These are phyloP conservation scores for Stachybotrys chartarum DNA, from an alignment of 2,329 filamentous ascomycete genomes.

Conservation along the genomic window DNA sequence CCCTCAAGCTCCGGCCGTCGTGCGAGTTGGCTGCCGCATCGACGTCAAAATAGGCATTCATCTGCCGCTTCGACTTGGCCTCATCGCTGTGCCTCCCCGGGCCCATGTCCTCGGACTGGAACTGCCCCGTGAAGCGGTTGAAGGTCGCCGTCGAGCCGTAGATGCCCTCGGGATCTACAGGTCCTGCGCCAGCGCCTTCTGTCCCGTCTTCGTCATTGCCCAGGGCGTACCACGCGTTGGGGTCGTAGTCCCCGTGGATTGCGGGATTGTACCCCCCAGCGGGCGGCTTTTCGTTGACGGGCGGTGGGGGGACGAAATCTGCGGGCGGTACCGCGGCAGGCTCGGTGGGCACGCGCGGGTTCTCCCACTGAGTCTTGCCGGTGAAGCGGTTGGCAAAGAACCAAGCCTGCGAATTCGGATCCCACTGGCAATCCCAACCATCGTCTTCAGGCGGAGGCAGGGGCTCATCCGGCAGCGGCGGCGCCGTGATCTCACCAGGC, in stretches of 20 bases:
- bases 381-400: conserved; percentile 85
- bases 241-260: conserved; percentile 94
- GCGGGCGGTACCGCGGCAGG: conserved; percentile 17
- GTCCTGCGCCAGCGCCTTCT: conserved; percentile 16
- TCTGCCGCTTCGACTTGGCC: conserved; percentile 78
- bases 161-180: conserved; percentile 34
- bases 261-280: conserved; percentile 87
- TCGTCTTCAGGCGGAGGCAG: conserved; percentile 53
- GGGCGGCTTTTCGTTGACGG: conserved; percentile 30
- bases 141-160: conserved; percentile 71
- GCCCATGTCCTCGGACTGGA: conserved; percentile 60
- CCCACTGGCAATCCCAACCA: conserved; percentile 80
- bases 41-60: conserved; percentile 94
- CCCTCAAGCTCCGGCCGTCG: conserved; percentile 83
- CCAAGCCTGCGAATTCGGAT: conserved; percentile 58
- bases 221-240: conserved; percentile 88
- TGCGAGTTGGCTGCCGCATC: conserved; percentile 89
- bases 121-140: conserved; percentile 84
- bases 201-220: conserved; percentile 31
- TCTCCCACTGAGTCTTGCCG: conserved; percentile 72
- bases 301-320: conserved; percentile 18
- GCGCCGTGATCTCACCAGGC: conserved; percentile 14
- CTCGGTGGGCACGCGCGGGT: conserved; percentile 60
- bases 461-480: conserved; percentile 36
- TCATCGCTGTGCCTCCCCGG: conserved; percentile 79